Evolutionary conservation across 495 filamentous ascomycete species (phyloP).

Genomic region (Jackrogersella multiformis): DNA sequence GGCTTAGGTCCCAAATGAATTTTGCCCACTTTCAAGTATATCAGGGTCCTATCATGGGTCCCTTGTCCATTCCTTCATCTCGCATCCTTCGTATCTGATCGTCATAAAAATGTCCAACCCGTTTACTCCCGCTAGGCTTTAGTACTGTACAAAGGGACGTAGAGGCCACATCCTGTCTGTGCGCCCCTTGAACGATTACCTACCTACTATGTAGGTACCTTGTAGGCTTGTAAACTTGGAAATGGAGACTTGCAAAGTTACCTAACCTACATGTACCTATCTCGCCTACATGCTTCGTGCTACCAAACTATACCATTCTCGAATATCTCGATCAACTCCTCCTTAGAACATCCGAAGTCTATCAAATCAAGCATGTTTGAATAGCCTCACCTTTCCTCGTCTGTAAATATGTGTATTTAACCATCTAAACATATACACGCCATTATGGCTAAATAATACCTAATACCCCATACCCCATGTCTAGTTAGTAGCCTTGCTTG

Average conservation of each 20-base stretch:
- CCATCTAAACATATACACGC: neutral
- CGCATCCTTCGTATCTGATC: conserved; percentile 45
- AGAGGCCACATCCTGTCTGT: conserved; percentile 27
- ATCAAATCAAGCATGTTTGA: conserved; percentile 7
- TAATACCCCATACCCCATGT: neutral
- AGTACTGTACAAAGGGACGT: conserved; percentile 27
- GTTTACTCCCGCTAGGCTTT: conserved; percentile 28
- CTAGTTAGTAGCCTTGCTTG: neutral
- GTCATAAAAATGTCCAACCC: conserved; percentile 37
- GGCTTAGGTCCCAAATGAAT: conserved; percentile 1
- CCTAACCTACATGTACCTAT: conserved; percentile 19
- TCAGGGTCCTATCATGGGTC: conserved; percentile 42
- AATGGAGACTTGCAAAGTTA: no score
- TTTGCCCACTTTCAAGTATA: conserved; percentile 33
- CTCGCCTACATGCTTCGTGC: conserved; percentile 3
- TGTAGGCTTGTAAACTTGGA: no score
- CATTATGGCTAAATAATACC: neutral
- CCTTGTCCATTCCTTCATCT: conserved; percentile 42
- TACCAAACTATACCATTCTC: conserved; percentile 5
- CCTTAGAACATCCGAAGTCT: neutral
- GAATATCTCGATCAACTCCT: conserved; percentile 1
- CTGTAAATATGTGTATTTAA: neutral
- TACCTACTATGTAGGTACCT: no score
- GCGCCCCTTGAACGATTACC: neutral
- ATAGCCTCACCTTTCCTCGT: conserved; percentile 21